These are phyloP conservation scores for Saccharomycopsis javanensis DNA, from an alignment of 805 yeast genomes.

Conservation along the genomic window DNA sequence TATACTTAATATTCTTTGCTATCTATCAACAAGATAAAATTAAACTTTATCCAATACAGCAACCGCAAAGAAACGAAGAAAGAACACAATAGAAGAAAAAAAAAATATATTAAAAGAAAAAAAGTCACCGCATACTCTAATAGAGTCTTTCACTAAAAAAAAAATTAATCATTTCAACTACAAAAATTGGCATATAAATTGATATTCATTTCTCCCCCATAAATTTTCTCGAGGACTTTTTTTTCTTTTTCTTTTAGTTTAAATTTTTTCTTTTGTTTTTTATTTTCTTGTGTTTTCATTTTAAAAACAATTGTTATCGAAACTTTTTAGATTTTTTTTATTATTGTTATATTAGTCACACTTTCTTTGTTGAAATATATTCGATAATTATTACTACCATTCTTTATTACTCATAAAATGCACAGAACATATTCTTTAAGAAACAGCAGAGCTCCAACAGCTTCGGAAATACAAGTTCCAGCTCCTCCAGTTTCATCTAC, in stretches of 20 bases:
- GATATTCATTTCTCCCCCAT: background rate
- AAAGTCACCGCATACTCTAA: background rate
- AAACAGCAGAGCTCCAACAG: constrained; percentile 93
- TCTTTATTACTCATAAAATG: constrained; percentile 37
- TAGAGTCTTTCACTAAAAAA: background rate
- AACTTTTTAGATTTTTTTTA: too few relatives aligned
- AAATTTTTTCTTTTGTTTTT: background rate
- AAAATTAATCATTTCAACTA: background rate
- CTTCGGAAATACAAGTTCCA: constrained; percentile 86
- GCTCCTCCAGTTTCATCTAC: constrained; percentile 94
- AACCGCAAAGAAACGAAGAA: background rate
- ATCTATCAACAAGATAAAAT: background rate
- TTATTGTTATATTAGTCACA: too few relatives aligned
- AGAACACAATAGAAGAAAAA: background rate
- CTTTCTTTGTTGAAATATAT: background rate
- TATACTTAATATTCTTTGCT: background rate
- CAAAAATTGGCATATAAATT: constrained; percentile 1
- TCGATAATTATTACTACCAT: background rate
- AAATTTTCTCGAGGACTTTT: background rate
- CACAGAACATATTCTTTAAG: constrained; percentile 98
- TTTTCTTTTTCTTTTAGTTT: background rate
- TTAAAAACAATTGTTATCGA: too few relatives aligned
- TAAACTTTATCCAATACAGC: constrained; percentile 1
- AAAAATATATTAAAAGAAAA: background rate
- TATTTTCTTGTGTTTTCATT: background rate